phyloP scores from a whole-genome alignment of 805 yeast species.

The Yamadazyma akitaensis region DNA sequence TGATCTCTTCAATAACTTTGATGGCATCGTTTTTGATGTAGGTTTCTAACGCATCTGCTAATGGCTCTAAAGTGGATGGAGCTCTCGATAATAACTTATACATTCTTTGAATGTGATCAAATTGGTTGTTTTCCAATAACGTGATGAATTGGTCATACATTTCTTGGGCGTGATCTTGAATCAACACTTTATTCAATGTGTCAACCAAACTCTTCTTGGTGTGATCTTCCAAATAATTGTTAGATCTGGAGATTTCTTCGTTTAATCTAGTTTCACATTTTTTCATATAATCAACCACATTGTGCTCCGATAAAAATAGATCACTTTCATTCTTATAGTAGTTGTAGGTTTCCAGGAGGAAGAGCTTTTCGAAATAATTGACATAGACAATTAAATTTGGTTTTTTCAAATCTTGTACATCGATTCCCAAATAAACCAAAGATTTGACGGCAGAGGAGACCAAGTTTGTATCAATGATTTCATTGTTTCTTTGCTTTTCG shows the following conservation, averaged over 20 bases:
- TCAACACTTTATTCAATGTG: constrained; percentile 70
- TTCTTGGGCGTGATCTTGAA: constrained; percentile 70
- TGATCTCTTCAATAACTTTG: constrained; percentile 53
- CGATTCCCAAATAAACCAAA: constrained; percentile 86
- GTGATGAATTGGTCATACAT: constrained; percentile 74
- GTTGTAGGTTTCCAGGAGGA: constrained; percentile 63
- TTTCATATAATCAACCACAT: constrained; percentile 86
- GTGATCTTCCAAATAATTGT: constrained; percentile 78
- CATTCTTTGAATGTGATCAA: constrained; percentile 73
- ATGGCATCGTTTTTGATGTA: constrained; percentile 57
- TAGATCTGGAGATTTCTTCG: constrained; percentile 79
- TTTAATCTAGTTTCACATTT: constrained; percentile 79
- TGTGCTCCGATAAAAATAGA: constrained; percentile 63
- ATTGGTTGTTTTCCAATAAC: constrained; percentile 71
- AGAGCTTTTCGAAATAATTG: constrained; percentile 72
- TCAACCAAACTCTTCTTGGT: constrained; percentile 76
- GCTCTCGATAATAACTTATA: constrained; percentile 74
- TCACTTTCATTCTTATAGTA: constrained; percentile 70
- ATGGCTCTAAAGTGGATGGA: constrained; percentile 71
- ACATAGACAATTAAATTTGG: constrained; percentile 79
- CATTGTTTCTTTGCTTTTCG: constrained; percentile 74
- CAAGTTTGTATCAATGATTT: constrained; percentile 61
- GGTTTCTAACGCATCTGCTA: constrained; percentile 67
- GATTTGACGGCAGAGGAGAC: constrained; percentile 78
- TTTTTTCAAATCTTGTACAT: constrained; percentile 83